phyloP scores from a whole-genome alignment of 2,329 filamentous ascomycete species.

The Calonectria crousiana region DNA sequence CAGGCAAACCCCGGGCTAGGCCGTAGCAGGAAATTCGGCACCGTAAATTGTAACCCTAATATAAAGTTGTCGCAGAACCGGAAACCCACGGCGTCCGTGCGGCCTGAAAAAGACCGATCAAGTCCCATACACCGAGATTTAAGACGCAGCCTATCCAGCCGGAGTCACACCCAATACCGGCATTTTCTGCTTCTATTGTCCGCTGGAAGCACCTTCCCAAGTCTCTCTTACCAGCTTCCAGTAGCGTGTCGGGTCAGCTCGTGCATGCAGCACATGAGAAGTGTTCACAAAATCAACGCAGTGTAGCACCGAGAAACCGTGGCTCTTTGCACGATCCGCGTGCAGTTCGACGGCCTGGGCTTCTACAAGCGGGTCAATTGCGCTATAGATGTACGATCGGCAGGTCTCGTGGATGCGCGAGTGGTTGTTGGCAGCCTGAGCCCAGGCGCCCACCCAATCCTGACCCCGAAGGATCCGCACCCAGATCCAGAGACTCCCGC shows the following conservation, averaged over 20 bases:
- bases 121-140: background rate
- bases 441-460: conserved; percentile 8
- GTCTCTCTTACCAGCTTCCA: conserved; percentile 6
- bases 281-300: background rate
- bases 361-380: background rate
- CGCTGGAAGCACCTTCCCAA: background rate
- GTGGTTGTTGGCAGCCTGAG: background rate
- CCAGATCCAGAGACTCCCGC: background rate
- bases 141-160: background rate
- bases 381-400: conserved; percentile 12
- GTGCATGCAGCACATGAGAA: conserved; percentile 6
- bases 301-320: background rate
- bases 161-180: background rate
- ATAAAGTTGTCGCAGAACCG: background rate
- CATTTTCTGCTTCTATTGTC: background rate
- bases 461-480: background rate
- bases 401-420: background rate
- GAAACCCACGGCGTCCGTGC: background rate
- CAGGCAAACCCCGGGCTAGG: background rate
- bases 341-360: background rate
- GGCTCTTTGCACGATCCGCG: background rate
- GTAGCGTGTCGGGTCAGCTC: background rate
- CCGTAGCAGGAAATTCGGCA: background rate
- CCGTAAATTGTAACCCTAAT: background rate
- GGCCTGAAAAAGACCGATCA: background rate